Evolutionary conservation across 2,329 filamentous ascomycete species (phyloP).

Genomic region (Calonectria leucothoes): DNA sequence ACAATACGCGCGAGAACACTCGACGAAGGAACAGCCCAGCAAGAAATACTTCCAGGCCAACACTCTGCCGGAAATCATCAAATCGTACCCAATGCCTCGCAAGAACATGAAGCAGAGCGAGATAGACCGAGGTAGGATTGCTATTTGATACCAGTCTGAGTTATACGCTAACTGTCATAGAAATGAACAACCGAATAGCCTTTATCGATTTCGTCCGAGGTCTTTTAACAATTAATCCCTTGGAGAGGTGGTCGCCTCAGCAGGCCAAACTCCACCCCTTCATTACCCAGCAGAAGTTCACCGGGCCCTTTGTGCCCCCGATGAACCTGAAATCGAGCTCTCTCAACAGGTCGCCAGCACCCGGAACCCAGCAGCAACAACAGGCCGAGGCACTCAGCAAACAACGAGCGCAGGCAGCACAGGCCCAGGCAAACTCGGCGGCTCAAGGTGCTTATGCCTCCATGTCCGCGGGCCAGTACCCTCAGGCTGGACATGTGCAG

Average conservation of each 20-base stretch:
- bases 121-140: conserved; percentile 86
- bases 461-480: conserved; percentile 61
- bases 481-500: conserved; percentile 58
- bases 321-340: conserved; percentile 95
- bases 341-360: conserved; percentile 87
- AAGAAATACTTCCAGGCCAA: conserved; percentile 99
- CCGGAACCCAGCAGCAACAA: conserved; percentile 94
- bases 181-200: conserved; percentile 97
- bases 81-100: conserved; percentile 96
- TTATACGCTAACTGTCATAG: conserved; percentile 60
- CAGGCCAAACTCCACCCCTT: conserved; percentile 98
- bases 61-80: conserved; percentile 95
- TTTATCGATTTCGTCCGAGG: conserved; percentile 99
- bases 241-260: conserved; percentile 97
- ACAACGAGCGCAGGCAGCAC: conserved; percentile 81
- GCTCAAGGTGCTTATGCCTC: conserved; percentile 73
- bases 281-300: conserved; percentile 98
- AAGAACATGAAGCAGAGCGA: conserved; percentile 99
- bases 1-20: conserved; percentile 94
- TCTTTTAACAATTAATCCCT: conserved; percentile 90
- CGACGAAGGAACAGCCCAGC: conserved; percentile 97
- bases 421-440: conserved; percentile 76
- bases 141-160: background rate
- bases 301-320: conserved; percentile 93
- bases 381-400: conserved; percentile 95